A percentile compares a stretch with the other conserved stretches of the same genome.
Evolutionary conservation across 1,284 basidiomycete species (phyloP).

Genomic region (Naganishia sp.): DNA sequence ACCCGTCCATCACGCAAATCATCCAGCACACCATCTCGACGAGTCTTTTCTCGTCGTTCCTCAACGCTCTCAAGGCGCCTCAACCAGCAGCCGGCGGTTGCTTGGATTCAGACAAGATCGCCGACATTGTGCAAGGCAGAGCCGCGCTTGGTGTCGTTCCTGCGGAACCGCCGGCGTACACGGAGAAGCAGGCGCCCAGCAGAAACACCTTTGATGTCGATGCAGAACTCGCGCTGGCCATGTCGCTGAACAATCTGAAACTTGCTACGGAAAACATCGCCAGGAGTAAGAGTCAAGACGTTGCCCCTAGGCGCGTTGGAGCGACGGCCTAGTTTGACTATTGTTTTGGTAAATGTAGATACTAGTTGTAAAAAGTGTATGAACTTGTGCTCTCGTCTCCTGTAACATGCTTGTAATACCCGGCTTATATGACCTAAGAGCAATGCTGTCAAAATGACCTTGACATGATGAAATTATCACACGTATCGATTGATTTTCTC

Average conservation of each 20-base stretch:
- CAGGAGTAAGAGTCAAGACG: slow-evolving; percentile 14
- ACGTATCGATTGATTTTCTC: no score
- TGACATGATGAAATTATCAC: no score
- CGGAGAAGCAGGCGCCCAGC: neutral
- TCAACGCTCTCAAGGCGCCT: slow-evolving; percentile 52
- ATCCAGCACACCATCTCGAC: slow-evolving; percentile 51
- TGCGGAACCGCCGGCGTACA: slow-evolving; percentile 12
- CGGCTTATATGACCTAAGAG: neutral
- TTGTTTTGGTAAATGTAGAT: neutral
- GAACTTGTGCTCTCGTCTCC: neutral
- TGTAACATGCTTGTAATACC: neutral
- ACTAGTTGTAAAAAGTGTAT: neutral
- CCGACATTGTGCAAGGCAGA: slow-evolving; percentile 53
- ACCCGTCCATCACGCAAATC: slow-evolving; percentile 31
- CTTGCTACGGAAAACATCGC: slow-evolving; percentile 31
- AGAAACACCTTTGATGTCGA: slow-evolving; percentile 19
- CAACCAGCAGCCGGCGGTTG: slow-evolving; percentile 29
- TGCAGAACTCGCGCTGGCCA: slow-evolving; percentile 29
- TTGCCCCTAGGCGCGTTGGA: neutral
- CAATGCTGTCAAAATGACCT: no score
- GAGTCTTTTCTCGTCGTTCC: slow-evolving; percentile 53
- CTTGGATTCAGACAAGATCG: slow-evolving; percentile 53
- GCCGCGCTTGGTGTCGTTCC: slow-evolving; percentile 51
- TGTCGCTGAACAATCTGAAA: slow-evolving; percentile 32
- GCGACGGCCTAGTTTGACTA: neutral